Evolutionary conservation across 148 eudicot genomes (phyloP), one percentile per base, ranked within the genome.

Genomic region (Rhododendron kiyosumense): DNA sequence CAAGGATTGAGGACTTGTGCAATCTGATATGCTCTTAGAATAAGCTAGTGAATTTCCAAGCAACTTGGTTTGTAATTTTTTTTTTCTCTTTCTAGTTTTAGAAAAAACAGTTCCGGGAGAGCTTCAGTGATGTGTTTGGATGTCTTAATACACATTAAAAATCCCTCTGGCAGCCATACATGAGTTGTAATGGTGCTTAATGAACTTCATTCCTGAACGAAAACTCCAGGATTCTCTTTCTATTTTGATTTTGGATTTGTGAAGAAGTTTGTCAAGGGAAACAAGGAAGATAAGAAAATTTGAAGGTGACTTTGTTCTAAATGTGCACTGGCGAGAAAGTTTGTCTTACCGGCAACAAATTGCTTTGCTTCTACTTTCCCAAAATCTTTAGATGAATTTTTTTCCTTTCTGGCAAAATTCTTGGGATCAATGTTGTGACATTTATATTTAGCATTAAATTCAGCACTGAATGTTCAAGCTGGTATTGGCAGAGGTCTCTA

Each of bases 1-100:
- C 86, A 84, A 91, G 97, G 85, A 57, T 92, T 81, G 86, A 92
- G 78, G 97, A 95, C 79, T 63, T 95, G 67, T 94, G 98, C 88
- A 54, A 69, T 86, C 85, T 93, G 80, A 85, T 93, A 83, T 95
- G 98, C 89, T 93, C 95, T 73, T 88, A 91, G 85, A 54, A 85
- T 43, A 54, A 57, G 48, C 30, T 24, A 59, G 71, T 32, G 49
- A 81, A 59, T 20, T 34, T 59, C 41, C 3, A 18, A 22, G 48
- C 73, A 57, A 81, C 24, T 81, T 49, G 11, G 43, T 54, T 3
- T 20, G 73, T 22, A 22, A 5, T 5, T 41, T 20, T 59, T 59
- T 59, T 59, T 20, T n/a, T 15, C 22, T 18, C 65, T 59, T 20
- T 59, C 65, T 7, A 13, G 30, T 45, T 5, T n/a, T 51, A 79